phyloP scores from a whole-genome alignment of 2,329 filamentous ascomycete species.

The Colletotrichum destructivum region DNA sequence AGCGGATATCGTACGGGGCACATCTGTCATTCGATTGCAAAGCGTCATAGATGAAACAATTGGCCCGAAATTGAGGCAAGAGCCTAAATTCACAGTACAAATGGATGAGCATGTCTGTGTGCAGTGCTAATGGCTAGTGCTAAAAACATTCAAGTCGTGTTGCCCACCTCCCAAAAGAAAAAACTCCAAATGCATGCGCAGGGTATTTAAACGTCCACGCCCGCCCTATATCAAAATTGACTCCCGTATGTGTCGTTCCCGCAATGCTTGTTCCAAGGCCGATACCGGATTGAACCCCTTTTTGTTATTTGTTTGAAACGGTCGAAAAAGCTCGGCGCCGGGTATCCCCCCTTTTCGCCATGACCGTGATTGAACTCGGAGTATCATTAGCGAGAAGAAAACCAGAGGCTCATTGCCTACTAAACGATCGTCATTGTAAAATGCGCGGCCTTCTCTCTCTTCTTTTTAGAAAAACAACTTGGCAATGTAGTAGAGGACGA shows the following conservation, averaged over 20 bases:
- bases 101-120: background rate
- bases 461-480: conserved; percentile 71
- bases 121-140: conserved; percentile 18
- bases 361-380: background rate
- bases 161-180: background rate
- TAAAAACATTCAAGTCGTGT: conserved; percentile 16
- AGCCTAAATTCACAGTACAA: background rate
- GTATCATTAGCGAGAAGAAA: background rate
- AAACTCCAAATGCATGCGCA: conserved; percentile 40
- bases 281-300: background rate
- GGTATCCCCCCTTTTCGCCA: background rate
- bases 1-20: background rate
- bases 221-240: conserved; percentile 9
- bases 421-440: background rate
- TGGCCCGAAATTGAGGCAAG: conserved; percentile 21
- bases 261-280: conserved; percentile 2
- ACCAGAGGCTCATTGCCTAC: background rate
- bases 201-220: conserved; percentile 40
- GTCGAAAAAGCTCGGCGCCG: background rate
- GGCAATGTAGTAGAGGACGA: conserved; percentile 82
- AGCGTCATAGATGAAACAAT: conserved; percentile 34
- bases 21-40: conserved; percentile 26
- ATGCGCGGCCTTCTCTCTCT: background rate
- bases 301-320: background rate
- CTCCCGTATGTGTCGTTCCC: conserved; percentile 1